Percentiles rank a stretch among this genome's conserved stretches.
These are phyloP conservation scores for Asterella californica DNA, from an alignment of 225 moss, liverwort and hornwort genomes.

Conservation along the genomic window DNA sequence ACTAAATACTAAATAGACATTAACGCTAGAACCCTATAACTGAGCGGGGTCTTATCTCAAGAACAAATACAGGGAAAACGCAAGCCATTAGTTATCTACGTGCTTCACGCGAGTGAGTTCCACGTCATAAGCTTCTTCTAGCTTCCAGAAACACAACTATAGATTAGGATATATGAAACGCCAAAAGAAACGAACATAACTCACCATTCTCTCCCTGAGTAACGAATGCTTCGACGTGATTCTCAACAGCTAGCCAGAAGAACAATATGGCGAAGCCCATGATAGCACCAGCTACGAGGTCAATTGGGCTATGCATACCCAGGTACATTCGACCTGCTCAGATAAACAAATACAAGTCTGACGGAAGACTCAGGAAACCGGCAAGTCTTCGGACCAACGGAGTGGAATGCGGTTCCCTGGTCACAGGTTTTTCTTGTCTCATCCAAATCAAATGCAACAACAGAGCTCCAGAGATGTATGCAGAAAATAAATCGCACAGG, in stretches of 20 bases:
- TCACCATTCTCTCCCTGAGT: constrained; percentile 76
- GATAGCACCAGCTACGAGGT: constrained; percentile 59
- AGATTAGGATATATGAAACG: neutral
- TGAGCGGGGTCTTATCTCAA: neutral
- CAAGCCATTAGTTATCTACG: neutral
- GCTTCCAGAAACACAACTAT: neutral
- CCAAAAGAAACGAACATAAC: neutral
- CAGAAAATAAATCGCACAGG: too few relatives aligned
- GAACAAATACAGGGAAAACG: neutral
- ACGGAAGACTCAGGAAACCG: neutral
- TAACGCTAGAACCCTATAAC: neutral
- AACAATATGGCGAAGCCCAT: constrained; percentile 54
- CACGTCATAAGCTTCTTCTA: neutral
- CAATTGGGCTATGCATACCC: constrained; percentile 91
- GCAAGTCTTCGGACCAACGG: neutral
- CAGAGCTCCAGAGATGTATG: neutral
- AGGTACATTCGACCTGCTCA: constrained; percentile 73
- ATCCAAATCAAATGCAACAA: neutral
- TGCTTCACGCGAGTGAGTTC: neutral
- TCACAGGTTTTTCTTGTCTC: neutral
- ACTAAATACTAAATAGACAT: neutral
- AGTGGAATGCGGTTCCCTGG: neutral
- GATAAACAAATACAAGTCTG: neutral
- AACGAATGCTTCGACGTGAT: constrained; percentile 67
- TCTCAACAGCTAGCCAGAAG: constrained; percentile 59